phyloP scores from a whole-genome alignment of 2,329 filamentous ascomycete species.

The Venturiaceae sp. region DNA sequence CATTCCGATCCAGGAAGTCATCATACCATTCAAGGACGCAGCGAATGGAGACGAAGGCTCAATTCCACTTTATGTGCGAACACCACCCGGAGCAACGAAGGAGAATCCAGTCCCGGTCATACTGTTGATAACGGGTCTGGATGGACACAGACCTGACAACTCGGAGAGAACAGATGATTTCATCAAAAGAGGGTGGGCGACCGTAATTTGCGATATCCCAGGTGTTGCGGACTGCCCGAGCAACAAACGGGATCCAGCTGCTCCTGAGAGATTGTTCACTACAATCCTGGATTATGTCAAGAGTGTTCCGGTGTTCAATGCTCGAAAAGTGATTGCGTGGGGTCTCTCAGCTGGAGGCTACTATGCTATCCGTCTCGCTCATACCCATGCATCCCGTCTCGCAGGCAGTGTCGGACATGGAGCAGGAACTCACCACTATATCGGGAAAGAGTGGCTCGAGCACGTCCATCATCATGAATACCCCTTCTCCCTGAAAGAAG shows the following conservation, averaged over 20 bases:
- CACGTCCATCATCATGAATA: constrained; percentile 58
- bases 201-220: constrained; percentile 54
- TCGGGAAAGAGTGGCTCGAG: constrained; percentile 49
- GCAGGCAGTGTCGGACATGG: constrained; percentile 52
- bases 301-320: constrained; percentile 42
- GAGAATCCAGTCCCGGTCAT: constrained; percentile 34
- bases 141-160: constrained; percentile 55
- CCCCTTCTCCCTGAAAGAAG: constrained; percentile 40
- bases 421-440: constrained; percentile 53
- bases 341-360: constrained; percentile 58
- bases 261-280: constrained; percentile 52
- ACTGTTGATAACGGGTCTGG: constrained; percentile 51
- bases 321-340: constrained; percentile 49
- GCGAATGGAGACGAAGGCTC: constrained; percentile 22
- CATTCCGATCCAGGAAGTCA: constrained; percentile 25
- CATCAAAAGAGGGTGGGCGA: constrained; percentile 51
- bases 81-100: constrained; percentile 21
- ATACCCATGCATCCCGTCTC: constrained; percentile 50
- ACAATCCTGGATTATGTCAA: constrained; percentile 54
- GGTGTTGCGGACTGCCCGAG: constrained; percentile 60
- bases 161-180: constrained; percentile 52
- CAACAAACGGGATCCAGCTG: constrained; percentile 48
- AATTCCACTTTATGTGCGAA: constrained; percentile 29
- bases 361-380: constrained; percentile 57
- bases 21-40: constrained; percentile 28